Evolutionary conservation across 306 rosid genomes (phyloP).

Genomic region (Macrotyloma uniflorum): DNA sequence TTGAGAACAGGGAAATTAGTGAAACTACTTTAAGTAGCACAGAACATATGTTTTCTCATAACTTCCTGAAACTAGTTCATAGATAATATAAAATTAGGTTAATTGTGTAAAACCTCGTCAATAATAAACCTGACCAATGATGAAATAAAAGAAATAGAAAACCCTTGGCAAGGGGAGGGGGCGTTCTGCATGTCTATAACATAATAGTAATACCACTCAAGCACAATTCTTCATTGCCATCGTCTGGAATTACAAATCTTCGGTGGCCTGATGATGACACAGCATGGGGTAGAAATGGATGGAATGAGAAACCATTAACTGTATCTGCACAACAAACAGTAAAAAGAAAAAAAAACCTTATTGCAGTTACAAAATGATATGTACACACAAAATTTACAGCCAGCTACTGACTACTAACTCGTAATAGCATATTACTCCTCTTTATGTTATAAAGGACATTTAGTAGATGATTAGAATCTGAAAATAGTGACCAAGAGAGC

Average conservation of each 20-base stretch:
- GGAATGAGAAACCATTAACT: conserved; percentile 83
- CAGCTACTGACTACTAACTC: conserved; percentile 16
- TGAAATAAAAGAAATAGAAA: conserved; percentile 12
- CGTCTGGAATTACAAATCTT: conserved; percentile 75
- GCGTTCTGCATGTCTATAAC: background rate
- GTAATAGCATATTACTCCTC: conserved; percentile 5
- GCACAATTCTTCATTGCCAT: conserved; percentile 53
- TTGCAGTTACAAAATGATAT: conserved; percentile 7
- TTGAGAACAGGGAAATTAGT: background rate
- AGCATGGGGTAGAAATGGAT: conserved; percentile 87
- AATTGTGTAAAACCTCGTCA: conserved; percentile 18
- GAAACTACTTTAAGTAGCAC: background rate
- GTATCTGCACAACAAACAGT: conserved; percentile 64
- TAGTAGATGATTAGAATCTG: conserved; percentile 12
- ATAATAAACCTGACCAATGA: background rate
- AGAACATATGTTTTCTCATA: background rate
- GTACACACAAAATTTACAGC: conserved; percentile 22
- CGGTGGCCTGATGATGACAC: conserved; percentile 92
- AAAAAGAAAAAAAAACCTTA: conserved; percentile 35
- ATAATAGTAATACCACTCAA: conserved; percentile 68
- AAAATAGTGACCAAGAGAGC: conserved; percentile 2
- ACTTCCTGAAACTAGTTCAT: conserved; percentile 14
- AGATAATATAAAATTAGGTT: background rate
- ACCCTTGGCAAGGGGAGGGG: background rate
- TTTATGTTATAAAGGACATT: background rate